Evolutionary conservation across 2,329 filamentous ascomycete species (phyloP).

Genomic region (Bipolaris oryzae): DNA sequence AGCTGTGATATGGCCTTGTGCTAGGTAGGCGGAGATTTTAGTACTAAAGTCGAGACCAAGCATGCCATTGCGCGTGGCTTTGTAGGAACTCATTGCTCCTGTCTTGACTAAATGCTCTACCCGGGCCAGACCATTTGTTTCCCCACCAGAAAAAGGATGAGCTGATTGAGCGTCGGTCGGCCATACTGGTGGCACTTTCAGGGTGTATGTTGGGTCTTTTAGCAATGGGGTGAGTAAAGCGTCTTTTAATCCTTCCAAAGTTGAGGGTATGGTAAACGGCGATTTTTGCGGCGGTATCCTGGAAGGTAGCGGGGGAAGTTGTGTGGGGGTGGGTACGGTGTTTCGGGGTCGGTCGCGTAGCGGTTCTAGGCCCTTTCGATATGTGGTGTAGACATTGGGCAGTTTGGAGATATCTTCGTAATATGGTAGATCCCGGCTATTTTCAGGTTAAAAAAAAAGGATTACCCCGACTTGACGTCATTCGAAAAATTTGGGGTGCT

Average conservation of each 20-base stretch:
- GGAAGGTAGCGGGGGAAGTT: constrained; percentile 65
- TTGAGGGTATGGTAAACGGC: constrained; percentile 69
- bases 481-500: constrained; percentile 37
- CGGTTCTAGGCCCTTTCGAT: constrained; percentile 74
- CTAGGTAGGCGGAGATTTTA: constrained; percentile 75
- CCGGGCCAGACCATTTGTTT: constrained; percentile 63
- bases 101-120: constrained; percentile 65
- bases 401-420: constrained; percentile 64
- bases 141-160: constrained; percentile 73
- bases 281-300: constrained; percentile 62
- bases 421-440: constrained; percentile 67
- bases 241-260: constrained; percentile 59
- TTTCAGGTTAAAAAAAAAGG: constrained; percentile 11
- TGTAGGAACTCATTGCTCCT: constrained; percentile 68
- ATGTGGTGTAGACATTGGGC: constrained; percentile 77
- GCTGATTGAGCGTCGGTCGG: constrained; percentile 63
- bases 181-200: constrained; percentile 59
- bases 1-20: constrained; percentile 74
- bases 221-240: constrained; percentile 65
- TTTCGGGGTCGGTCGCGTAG: constrained; percentile 68
- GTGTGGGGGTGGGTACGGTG: constrained; percentile 59
- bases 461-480: neutral
- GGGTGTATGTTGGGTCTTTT: constrained; percentile 49
- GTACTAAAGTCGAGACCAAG: constrained; percentile 74
- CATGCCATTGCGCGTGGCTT: constrained; percentile 73